Base-by-base conservation (phyloP, 768 basidiomycete species). In the Sutorius australiensis region DNA sequence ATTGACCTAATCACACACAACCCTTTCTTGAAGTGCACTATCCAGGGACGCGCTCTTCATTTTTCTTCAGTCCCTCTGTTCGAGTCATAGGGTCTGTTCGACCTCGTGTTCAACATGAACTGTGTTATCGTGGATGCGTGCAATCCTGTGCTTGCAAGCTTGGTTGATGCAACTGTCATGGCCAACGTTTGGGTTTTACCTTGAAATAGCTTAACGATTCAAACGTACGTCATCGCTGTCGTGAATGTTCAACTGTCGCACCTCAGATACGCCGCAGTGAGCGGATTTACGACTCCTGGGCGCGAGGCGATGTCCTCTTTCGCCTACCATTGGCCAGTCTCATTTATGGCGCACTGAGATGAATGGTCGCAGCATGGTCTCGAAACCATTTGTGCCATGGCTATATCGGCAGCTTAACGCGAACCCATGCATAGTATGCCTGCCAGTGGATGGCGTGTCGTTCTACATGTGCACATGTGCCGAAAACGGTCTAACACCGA, bases 211-310 rank as follows among this genome's bases (percentile, higher is more conserved):
- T 47, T 32, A 34, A 44, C 50, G 50, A 51, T 46, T 52, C 37
- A 27, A 37, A 27, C 49, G 67, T 69, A 68, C 64, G 69, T 69
- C 69, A 69, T 53, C n/a, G 31, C 57, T 63, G 39, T 56, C 55
- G 49, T 52, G 50, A 50, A 53, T 10, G 44, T 33, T 53, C 50
- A 38, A 54, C 37, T 43, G 53, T 53, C 42, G 41, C 40, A 56
- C 54, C 44, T 34, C 45, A 41, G 39, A 50, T 21, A 43, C 50
- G 48, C 45, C 38, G 43, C 45, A 46, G 54, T 7, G 46, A 53
- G 45, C 39, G n/a, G 40, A 38, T 21, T 56, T 57, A 58, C 50
- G 62, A 57, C 46, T 53, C 38, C 38, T 42, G 44, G 51, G 54
- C 57, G 58, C 50, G 55, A 55, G 54, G 55, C 51, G 5, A 28